Conservation (phyloP, 139 green algal species). For the Chlamydomonas incerta region DNA sequence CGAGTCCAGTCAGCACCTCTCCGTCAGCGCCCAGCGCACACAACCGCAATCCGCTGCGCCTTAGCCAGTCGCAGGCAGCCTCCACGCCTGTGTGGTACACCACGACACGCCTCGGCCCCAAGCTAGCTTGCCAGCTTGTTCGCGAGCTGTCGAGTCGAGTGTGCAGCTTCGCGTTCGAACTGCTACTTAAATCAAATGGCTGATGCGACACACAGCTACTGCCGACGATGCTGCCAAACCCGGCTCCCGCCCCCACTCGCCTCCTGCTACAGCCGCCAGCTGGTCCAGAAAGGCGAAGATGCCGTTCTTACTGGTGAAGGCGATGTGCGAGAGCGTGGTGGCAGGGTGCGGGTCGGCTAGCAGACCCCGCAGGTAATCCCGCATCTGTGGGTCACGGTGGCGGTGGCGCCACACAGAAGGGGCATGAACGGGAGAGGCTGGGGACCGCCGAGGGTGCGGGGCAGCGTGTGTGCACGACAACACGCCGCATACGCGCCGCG, state of each 20-base stretch:
- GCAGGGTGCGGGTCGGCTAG: slow-evolving; percentile 19
- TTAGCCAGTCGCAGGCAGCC: neutral
- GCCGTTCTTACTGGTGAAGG: slow-evolving; percentile 78
- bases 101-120: too few relatives aligned
- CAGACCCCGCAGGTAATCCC: slow-evolving; percentile 15
- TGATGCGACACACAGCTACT: too few relatives aligned
- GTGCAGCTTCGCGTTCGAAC: too few relatives aligned
- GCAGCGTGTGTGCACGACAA: too few relatives aligned
- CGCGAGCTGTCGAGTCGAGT: too few relatives aligned
- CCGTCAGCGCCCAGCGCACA: slow-evolving; percentile 60
- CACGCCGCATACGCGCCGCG: too few relatives aligned
- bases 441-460: too few relatives aligned
- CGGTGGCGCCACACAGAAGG: too few relatives aligned
- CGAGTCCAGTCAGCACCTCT: slow-evolving; percentile 25
- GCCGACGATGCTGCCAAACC: neutral
- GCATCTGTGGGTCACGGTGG: slow-evolving; percentile 39
- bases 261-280: slow-evolving; percentile 43
- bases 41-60: slow-evolving; percentile 36
- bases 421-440: too few relatives aligned
- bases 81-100: slow-evolving; percentile 7
- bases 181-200: too few relatives aligned
- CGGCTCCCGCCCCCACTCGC: too few relatives aligned
- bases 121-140: too few relatives aligned
- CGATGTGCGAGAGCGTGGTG: slow-evolving; percentile 60
- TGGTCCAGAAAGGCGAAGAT: slow-evolving; percentile 70